Conservation (phyloP, 23 red algal species). For the Chondrus crispus region DNA sequence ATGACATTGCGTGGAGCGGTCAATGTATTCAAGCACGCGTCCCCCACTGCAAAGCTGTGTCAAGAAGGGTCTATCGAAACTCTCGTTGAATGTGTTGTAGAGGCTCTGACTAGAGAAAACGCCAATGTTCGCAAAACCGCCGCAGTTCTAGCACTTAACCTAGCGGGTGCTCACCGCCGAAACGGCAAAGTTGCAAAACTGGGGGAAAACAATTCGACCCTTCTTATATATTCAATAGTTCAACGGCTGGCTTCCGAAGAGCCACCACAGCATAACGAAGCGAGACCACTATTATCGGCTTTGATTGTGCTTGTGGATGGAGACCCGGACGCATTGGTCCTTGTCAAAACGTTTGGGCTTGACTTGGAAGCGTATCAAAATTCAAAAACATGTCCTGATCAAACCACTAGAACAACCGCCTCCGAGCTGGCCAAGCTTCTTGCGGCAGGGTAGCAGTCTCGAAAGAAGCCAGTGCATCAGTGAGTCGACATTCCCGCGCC, state of each 20-base stretch:
- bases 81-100: neutral
- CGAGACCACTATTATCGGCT: neutral
- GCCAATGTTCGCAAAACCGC: neutral
- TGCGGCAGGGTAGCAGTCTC: neutral
- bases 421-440: neutral
- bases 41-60: neutral
- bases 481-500: too few relatives aligned
- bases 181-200: neutral
- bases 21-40: neutral
- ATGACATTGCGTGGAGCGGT: slow-evolving; percentile 25
- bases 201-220: neutral
- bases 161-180: neutral
- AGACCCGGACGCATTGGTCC: neutral
- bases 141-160: neutral
- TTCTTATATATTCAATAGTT: neutral
- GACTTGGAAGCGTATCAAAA: neutral
- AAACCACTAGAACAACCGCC: neutral
- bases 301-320: neutral
- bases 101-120: neutral
- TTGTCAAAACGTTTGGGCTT: neutral
- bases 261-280: neutral
- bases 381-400: neutral
- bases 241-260: neutral
- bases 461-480: neutral
- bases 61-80: neutral